Evolutionary conservation across 2,329 filamentous ascomycete genomes (phyloP).

Genomic region (Aureobasidium sp.): DNA sequence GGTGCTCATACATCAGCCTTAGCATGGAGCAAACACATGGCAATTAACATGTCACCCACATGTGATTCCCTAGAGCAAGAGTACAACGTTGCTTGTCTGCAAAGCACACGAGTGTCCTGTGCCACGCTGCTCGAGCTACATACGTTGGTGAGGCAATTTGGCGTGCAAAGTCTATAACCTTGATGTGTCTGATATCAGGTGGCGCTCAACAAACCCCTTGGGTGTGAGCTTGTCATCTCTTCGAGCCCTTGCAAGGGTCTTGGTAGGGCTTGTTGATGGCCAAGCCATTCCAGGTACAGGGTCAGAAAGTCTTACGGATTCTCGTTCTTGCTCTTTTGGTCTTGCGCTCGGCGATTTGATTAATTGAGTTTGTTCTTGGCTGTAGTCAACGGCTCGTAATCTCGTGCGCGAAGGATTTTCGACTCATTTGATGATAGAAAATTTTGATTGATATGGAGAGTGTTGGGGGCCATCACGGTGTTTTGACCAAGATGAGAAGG

Average conservation of each 20-base stretch:
- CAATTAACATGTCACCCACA: too few species aligned
- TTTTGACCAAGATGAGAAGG: not conserved
- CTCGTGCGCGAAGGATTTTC: not conserved
- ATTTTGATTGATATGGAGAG: not conserved
- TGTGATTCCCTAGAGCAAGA: too few species aligned
- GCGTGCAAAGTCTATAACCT: not conserved
- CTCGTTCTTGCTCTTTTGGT: not conserved
- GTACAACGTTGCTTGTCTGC: not conserved
- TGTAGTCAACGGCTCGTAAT: not conserved
- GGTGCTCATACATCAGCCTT: too few species aligned
- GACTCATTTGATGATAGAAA: not conserved
- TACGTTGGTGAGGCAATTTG: not conserved
- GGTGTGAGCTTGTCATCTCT: not conserved
- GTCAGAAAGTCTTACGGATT: not conserved
- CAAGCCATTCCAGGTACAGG: not conserved
- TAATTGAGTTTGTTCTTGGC: not conserved
- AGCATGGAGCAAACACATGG: too few species aligned
- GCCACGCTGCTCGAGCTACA: not conserved
- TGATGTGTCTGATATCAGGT: not conserved
- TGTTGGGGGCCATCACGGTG: constrained; percentile 7
- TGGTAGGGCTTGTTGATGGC: not conserved
- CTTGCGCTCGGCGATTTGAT: not conserved
- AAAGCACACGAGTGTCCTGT: not conserved
- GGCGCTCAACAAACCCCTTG: not conserved
- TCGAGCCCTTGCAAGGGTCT: not conserved